Base-by-base conservation (phyloP, 768 basidiomycete genomes). In the Phaeotremella skinneri region DNA sequence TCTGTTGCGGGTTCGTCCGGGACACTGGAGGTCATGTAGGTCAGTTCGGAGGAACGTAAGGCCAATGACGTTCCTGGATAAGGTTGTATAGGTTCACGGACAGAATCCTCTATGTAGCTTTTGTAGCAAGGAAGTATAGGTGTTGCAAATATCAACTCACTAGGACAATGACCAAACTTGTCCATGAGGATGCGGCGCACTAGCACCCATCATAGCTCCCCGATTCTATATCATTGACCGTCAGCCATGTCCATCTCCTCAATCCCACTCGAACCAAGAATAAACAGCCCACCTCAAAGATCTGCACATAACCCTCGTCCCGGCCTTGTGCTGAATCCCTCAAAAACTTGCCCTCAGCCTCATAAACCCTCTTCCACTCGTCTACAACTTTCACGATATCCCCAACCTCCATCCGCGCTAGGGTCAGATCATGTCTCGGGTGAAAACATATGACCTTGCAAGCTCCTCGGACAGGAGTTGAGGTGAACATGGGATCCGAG, bases 171-270 rank as follows among this genome's bases (percentile, higher is more conserved):
- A 87, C 89, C 90, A 91, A 16, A 86, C 84, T 76, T 96, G 92
- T 21, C 91, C 90, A 74, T 94, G 92, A 0, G 92, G 91, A 74
- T 94, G 92, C 25, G 91, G 90, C 70, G 93, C 94, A 5, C 88
- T 90, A 72, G 90, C 93, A 11, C 92, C 92, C 92, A 93, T 93
- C 81, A 91, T 91, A 2, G 86, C 78, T 2, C 92, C 92, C 78
- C 92, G 93, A 76, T 91, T 92, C 87, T 91, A 66, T 37, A 66
- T 65, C 20, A 63, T 73, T 50, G n/a, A 37, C 39, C 13, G 52
- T 31, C 50, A 48, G 41, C 31, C 32, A 7, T 16, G 47, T 49
- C 29, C 43, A 27, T 29, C 11, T 48, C 4, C 23, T 56, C 21
- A 14, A 47, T 11, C 37, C 30, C 25, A 16, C 47, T 21, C 30